These are phyloP conservation scores for Saccharomyces pastorianus DNA, from an alignment of 1,139 yeast genomes.

Conservation along the genomic window DNA sequence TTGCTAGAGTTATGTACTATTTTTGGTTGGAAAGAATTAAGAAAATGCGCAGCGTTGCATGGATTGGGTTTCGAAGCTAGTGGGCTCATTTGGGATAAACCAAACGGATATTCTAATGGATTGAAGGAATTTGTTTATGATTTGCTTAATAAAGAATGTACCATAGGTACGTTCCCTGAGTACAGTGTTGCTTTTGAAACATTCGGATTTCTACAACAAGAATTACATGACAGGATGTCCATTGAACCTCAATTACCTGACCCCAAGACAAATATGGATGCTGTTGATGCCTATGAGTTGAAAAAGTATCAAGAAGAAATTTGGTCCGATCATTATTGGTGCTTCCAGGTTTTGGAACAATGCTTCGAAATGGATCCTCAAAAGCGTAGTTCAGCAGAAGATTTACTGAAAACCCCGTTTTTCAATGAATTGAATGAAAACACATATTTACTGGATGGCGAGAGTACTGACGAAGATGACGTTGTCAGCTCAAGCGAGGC, in stretches of 20 bases:
- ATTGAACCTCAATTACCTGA: constrained; percentile 19
- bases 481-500: constrained; percentile 9
- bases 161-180: constrained; percentile 32
- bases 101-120: constrained; percentile 24
- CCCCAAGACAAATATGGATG: constrained; percentile 11
- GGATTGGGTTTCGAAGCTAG: constrained; percentile 79
- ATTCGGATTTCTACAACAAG: constrained; percentile 24
- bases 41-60: constrained; percentile 72
- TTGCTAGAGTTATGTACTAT: constrained; percentile 75
- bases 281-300: constrained; percentile 16
- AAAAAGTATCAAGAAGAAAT: constrained; percentile 29
- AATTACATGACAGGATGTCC: constrained; percentile 18
- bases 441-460: constrained; percentile 14
- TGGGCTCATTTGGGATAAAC: constrained; percentile 28
- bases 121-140: constrained; percentile 28
- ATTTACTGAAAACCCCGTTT: constrained; percentile 28
- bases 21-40: constrained; percentile 70
- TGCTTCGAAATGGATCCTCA: constrained; percentile 32
- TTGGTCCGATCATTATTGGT: constrained; percentile 33
- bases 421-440: constrained; percentile 26
- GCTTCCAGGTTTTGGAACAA: constrained; percentile 30
- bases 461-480: constrained; percentile 19
- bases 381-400: constrained; percentile 30
- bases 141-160: constrained; percentile 29
- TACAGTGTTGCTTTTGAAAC: constrained; percentile 37